A percentile compares a stretch with the other conserved stretches of the same genome.
Evolutionary conservation across 1,284 basidiomycete species (phyloP).

Genomic region (Melampsora americana): DNA sequence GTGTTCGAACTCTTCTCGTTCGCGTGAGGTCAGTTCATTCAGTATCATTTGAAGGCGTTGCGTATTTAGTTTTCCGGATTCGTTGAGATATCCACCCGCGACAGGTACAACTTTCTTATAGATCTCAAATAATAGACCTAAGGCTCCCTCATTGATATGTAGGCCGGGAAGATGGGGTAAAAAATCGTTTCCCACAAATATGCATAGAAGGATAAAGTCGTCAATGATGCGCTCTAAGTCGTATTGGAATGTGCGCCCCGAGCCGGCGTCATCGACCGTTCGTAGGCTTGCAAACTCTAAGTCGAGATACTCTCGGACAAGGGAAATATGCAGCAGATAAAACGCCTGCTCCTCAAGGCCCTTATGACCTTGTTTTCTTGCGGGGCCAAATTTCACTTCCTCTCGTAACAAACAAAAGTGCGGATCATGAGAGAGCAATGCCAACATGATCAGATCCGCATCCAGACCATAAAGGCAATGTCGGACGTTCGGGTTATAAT

Average conservation of each 20-base stretch:
- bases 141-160: slow-evolving; percentile 54
- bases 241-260: slow-evolving; percentile 49
- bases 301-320: slow-evolving; percentile 54
- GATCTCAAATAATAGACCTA: slow-evolving; percentile 53
- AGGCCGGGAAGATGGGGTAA: slow-evolving; percentile 54
- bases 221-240: slow-evolving; percentile 54
- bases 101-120: slow-evolving; percentile 51
- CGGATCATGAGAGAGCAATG: slow-evolving; percentile 92
- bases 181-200: slow-evolving; percentile 53
- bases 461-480: slow-evolving; percentile 98
- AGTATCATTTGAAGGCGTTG: slow-evolving; percentile 79
- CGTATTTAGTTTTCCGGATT: slow-evolving; percentile 77
- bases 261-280: neutral
- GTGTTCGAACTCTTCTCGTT: slow-evolving; percentile 82
- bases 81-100: slow-evolving; percentile 84
- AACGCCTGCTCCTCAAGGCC: slow-evolving; percentile 45
- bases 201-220: slow-evolving; percentile 54
- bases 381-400: slow-evolving; percentile 63
- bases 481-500: slow-evolving; percentile 86
- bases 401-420: slow-evolving; percentile 97
- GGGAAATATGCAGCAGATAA: slow-evolving; percentile 51
- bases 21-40: slow-evolving; percentile 72
- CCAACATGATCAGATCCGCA: slow-evolving; percentile 98
- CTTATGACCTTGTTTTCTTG: neutral
- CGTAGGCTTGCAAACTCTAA: slow-evolving; percentile 52